phyloP scores from a whole-genome alignment of 108 stramenopile genomes.

The Parietichytrium sp. region DNA sequence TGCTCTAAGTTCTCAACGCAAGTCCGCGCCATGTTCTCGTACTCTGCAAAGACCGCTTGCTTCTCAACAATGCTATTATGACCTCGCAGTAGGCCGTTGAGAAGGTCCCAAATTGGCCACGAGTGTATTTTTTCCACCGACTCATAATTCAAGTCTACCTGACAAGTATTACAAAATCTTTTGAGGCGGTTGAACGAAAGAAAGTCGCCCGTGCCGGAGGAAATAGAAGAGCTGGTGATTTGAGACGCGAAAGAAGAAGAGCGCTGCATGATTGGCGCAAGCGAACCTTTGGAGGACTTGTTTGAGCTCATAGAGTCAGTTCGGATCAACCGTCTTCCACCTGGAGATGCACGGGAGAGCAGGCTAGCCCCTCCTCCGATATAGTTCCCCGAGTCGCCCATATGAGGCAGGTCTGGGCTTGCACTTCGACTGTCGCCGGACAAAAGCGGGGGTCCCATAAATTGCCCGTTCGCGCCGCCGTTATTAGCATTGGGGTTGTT shows the following conservation, averaged over 20 bases:
- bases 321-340: no score
- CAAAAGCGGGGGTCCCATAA: neutral
- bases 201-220: neutral
- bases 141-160: neutral
- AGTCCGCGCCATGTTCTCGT: neutral
- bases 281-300: no score
- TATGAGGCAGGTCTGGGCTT: neutral
- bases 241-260: slow-evolving; percentile 13
- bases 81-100: neutral
- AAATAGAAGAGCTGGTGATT: neutral
- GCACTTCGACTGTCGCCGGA: neutral
- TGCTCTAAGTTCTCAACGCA: neutral
- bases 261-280: no score
- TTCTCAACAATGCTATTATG: neutral
- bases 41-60: neutral
- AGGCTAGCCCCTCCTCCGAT: no score
- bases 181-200: slow-evolving; percentile 11
- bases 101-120: neutral
- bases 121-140: neutral
- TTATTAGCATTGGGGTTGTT: neutral
- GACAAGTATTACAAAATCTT: neutral
- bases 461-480: neutral
- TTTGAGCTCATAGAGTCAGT: no score
- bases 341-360: no score
- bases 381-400: no score